Base-by-base conservation (phyloP, 1,139 yeast species). In the Pichia inconspicua region DNA sequence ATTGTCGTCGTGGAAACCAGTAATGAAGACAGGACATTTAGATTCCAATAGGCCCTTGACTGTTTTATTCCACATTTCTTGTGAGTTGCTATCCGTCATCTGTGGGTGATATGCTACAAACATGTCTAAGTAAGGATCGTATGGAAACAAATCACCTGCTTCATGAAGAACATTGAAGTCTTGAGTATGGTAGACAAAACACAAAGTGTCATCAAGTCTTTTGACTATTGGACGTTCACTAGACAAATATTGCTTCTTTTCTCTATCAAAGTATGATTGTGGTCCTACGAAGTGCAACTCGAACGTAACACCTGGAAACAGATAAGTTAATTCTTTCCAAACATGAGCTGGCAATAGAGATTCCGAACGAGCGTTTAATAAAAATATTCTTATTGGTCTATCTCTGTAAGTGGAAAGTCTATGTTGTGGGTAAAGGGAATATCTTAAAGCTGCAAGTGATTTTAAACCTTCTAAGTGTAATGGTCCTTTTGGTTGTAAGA, bases 21-120 rank as follows among this genome's bases (percentile, higher is more conserved):
- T 90, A 44, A 88, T 82, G 66, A 83, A 89, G 25, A 92, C 73
- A 1, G 96, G 87, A 70, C 98, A 92, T 67, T 92, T 92, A 46
- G 96, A 83, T 56, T 92, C 97, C 54, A 92, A 72, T 55, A 92
- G 71, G 1, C 94, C 96, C 50, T 88, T 88, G 58, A 92, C 71
- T 0, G 96, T 76, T 65, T 84, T 82, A 55, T 78, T 77, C 95
- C 97, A 89, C 61, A 82, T 80, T 46, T 78, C 81, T 64, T 78
- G 74, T 44, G 85, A 78, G 62, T 88, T 96, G 12, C 88, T 86
- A 19, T 95, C 85, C 28, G 88, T 84, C 65, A 89, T 78, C 41
- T 96, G 96, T 2, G 98, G 97, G 66, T 92, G 97, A 84, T 90
- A 92, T 47, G 87, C 72, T 74, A 88, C 89, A 69, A 92, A 92